Base-by-base conservation (phyloP, 2,329 filamentous ascomycete genomes). In the Diaporthe australafricana region DNA sequence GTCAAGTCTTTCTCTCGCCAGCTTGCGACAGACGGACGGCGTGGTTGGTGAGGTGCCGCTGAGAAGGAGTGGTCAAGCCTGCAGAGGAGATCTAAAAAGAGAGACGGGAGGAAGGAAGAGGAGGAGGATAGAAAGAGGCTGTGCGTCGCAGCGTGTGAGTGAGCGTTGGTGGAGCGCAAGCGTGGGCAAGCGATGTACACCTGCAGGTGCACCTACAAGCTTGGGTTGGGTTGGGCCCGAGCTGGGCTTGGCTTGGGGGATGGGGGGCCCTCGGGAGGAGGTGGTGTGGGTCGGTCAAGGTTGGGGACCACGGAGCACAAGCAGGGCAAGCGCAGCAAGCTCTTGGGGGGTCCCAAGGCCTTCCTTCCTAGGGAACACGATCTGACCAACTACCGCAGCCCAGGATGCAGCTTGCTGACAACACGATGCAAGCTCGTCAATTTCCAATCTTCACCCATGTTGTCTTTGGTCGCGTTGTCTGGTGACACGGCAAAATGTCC, bases 81-180 rank as follows among this genome's bases (percentile, higher is more conserved):
- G 70, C 45, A 56, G 57, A 68, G 40, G 50, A 47, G 55, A 50
- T 65, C 60, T 71, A 67, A 70, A 70, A 73, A 75, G 70, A 71
- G 62, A 69, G 71, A 72, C 52, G 63, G 70, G 70, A 63, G 68
- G 69, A 70, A 66, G 52, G 66, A 35, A 71, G 50, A 35, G 47
- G 50, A 30, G 48, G 50, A 27, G n/a, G 12, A 30, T 35, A 55
- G 52, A 55, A 57, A 63, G 68, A 68, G 63, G 60, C 60, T 65
- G 60, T 65, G 60, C 60, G 45, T 38, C 12, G 45, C 48, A 38
- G 60, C 32, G 60, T 48, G 27, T 35, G 27, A 63, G 25, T 35
- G 42, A 63, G 42, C 32, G 60, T 65, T 65, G 60, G 60, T 65
- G 45, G 35, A 25, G 38, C 8, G 25, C 25, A n/a, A n/a, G 22